Evolutionary conservation across 2,329 filamentous ascomycete species (phyloP).

Genomic region (Pseudocercospora fuligena): DNA sequence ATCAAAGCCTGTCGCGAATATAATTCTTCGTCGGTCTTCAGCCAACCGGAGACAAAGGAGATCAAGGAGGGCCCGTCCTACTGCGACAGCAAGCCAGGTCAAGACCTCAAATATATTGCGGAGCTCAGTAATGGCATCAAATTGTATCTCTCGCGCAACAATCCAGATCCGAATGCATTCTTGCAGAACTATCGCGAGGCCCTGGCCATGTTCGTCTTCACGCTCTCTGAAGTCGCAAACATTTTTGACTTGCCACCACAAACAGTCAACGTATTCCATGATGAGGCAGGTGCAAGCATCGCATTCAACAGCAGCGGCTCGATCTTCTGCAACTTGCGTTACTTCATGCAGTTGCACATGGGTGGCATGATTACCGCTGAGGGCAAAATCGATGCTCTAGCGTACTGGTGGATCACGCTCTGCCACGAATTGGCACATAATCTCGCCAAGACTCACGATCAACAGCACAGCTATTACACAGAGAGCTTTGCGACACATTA

Average conservation of each 20-base stretch:
- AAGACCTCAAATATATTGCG: slow-evolving; percentile 73
- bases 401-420: slow-evolving; percentile 95
- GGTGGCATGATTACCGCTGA: slow-evolving; percentile 47
- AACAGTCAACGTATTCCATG: slow-evolving; percentile 85
- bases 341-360: slow-evolving; percentile 80
- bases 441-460: slow-evolving; percentile 75
- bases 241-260: slow-evolving; percentile 73
- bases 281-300: slow-evolving; percentile 77
- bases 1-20: slow-evolving; percentile 78
- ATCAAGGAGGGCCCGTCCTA: slow-evolving; percentile 82
- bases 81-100: slow-evolving; percentile 76
- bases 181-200: slow-evolving; percentile 63
- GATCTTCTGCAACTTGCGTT: slow-evolving; percentile 92
- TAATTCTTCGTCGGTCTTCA: slow-evolving; percentile 74
- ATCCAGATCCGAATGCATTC: slow-evolving; percentile 59
- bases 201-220: slow-evolving; percentile 70
- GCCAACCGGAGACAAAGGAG: slow-evolving; percentile 69
- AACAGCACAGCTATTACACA: slow-evolving; percentile 83
- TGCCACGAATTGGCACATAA: slow-evolving; percentile 97
- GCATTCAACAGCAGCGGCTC: slow-evolving; percentile 89
- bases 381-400: slow-evolving; percentile 69
- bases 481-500: slow-evolving; percentile 80
- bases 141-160: slow-evolving; percentile 70
- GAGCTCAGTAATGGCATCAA: slow-evolving; percentile 74
- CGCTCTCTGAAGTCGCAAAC: slow-evolving; percentile 71